Evolutionary conservation across 345 rosid genomes (phyloP), one percentile per base, ranked within the genome.

Genomic region (Brassica rapa): DNA sequence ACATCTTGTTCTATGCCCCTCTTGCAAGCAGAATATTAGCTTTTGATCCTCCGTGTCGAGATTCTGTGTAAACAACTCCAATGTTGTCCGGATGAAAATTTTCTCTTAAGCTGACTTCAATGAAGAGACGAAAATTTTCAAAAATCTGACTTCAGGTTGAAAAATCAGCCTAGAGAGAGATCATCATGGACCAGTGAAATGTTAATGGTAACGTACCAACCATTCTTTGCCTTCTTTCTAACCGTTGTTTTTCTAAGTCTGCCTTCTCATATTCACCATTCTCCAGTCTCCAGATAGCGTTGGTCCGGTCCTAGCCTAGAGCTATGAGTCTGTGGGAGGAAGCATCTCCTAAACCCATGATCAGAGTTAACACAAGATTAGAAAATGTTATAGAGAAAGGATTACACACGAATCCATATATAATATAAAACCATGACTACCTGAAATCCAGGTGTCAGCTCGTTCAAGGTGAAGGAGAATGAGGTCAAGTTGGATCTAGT

Each of bases 221-320:
- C 96, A 93, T 86, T 87, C 99, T 88, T 79, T 95, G 99, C 80
- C 99, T 86, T 87, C 81, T 86, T 84, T 93, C 99, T 84, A 95
- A 71, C 73, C 99, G 91, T 62, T 90, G 98, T 82, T 95, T 95
- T 87, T 91, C 98, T 5, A 77, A 83, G 79, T 95, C 93, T 64
- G 98, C 98, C 87, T 87, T 90, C 77, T 91, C 98, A 81, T 93
- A 95, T 84, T 95, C 99, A 55, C 99, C 99, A 71, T 95, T 46
- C 55, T 14, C 55, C 5, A 46, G 55, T 46, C 55, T 14, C 55
- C 5, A 46, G 55, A 46, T 46, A 16, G 6, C 16, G 15, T 12
- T 46, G 55, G 83, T 95, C 99, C 72, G 98, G 99, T 76, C 98
- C 86, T 11, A 93, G 93, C 82, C 99, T 88, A 65, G 99, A 95